These are phyloP conservation scores for Ustilaginoidea virens DNA, from an alignment of 2,329 filamentous ascomycete genomes.

Conservation along the genomic window DNA sequence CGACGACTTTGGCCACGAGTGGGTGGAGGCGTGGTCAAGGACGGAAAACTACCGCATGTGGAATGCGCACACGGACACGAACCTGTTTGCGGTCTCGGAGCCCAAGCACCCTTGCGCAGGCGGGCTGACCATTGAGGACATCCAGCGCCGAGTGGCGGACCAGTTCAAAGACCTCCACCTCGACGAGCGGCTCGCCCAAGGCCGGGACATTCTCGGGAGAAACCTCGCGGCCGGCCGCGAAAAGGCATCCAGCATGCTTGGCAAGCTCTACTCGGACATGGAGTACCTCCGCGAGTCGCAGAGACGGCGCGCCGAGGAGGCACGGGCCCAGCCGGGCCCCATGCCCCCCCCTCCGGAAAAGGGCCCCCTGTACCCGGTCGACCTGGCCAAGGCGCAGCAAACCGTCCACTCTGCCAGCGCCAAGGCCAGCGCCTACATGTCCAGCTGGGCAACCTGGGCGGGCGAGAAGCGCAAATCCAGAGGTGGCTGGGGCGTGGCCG, in stretches of 20 bases:
- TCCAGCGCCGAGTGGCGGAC: constrained; percentile 76
- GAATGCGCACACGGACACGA: constrained; percentile 62
- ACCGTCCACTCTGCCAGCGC: constrained; percentile 32
- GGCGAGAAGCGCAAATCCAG: constrained; percentile 61
- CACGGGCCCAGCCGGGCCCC: constrained; percentile 8
- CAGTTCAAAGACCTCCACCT: constrained; percentile 90
- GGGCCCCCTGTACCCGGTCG: constrained; percentile 9
- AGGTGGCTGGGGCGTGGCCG: constrained; percentile 27
- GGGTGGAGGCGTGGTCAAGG: constrained; percentile 71
- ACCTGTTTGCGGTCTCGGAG: constrained; percentile 88
- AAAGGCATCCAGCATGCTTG: constrained; percentile 77
- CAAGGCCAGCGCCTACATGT: constrained; percentile 48
- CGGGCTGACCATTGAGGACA: constrained; percentile 83
- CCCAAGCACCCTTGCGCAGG: constrained; percentile 88
- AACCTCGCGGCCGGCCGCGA: constrained; percentile 79
- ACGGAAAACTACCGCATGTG: constrained; percentile 91
- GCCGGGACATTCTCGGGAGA: constrained; percentile 72
- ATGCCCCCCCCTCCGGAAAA: constrained; percentile 1
- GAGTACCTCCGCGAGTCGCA: constrained; percentile 42
- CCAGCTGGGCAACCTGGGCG: constrained; percentile 55
- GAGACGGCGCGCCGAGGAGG: constrained; percentile 24
- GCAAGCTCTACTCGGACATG: constrained; percentile 79
- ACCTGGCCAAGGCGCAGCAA: constrained; percentile 27
- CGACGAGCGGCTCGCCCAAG: constrained; percentile 75
- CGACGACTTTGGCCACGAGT: constrained; percentile 68